Evolutionary conservation across 768 basidiomycete genomes (phyloP).

Genomic region (Lyophyllum decastes): DNA sequence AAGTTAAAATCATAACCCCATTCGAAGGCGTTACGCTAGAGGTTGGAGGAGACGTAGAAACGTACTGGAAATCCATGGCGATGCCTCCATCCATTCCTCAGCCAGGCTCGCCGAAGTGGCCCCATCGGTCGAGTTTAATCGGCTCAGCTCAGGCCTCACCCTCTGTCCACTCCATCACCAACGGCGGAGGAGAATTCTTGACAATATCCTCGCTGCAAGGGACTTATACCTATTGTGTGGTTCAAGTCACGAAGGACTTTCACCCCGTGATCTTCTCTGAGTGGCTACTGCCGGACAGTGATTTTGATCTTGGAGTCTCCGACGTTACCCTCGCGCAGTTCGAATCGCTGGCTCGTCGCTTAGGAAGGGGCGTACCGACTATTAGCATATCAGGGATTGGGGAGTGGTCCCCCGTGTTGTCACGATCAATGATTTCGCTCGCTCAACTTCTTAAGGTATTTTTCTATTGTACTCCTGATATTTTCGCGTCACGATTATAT

Average conservation of each 20-base stretch:
- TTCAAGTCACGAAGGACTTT: slow-evolving; percentile 91
- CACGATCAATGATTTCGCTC: slow-evolving; percentile 68
- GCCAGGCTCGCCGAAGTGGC: slow-evolving; percentile 37
- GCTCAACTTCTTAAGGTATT: slow-evolving; percentile 72
- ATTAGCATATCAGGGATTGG: slow-evolving; percentile 23
- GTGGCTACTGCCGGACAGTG: slow-evolving; percentile 73
- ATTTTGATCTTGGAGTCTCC: slow-evolving; percentile 76
- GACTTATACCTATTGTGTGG: slow-evolving; percentile 80
- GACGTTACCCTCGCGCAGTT: slow-evolving; percentile 88
- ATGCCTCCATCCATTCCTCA: slow-evolving; percentile 43
- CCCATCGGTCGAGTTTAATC: slow-evolving; percentile 43
- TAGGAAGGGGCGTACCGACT: slow-evolving; percentile 44
- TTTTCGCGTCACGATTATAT: background rate
- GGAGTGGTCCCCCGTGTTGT: slow-evolving; percentile 50
- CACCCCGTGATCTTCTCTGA: slow-evolving; percentile 85
- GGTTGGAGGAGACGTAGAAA: slow-evolving; percentile 93
- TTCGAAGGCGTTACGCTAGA: slow-evolving; percentile 93
- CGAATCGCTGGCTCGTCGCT: slow-evolving; percentile 55
- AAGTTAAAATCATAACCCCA: slow-evolving; percentile 81
- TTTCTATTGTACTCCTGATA: background rate
- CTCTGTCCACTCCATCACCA: slow-evolving; percentile 54
- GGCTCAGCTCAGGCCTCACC: slow-evolving; percentile 73
- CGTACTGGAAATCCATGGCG: slow-evolving; percentile 94
- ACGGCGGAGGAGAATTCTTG: slow-evolving; percentile 54
- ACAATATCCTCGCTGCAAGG: slow-evolving; percentile 90